phyloP scores from a whole-genome alignment of 257 asterid genomes.

The Cinchona pubescens region DNA sequence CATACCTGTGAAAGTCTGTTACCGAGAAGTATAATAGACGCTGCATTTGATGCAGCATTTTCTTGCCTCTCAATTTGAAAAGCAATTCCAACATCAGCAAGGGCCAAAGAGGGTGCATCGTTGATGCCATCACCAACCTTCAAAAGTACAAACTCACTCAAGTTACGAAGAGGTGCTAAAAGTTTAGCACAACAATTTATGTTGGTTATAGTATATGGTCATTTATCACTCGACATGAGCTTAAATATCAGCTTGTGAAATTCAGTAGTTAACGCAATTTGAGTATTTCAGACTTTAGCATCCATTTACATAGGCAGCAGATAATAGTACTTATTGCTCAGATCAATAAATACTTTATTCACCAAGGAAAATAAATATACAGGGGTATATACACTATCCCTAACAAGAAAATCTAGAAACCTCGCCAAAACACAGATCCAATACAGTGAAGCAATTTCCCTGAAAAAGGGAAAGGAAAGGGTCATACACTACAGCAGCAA shows the following conservation, averaged over 20 bases:
- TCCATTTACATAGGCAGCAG: not conserved
- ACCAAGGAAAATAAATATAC: not conserved
- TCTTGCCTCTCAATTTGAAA: conserved; percentile 92
- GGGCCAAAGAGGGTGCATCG: conserved; percentile 96
- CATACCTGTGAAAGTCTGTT: conserved; percentile 82
- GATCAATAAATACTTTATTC: not conserved
- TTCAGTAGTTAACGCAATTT: not conserved
- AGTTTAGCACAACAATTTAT: not conserved
- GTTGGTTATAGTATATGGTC: not conserved
- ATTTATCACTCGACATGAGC: not conserved
- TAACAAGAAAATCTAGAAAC: not conserved
- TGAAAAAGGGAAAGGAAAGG: not conserved
- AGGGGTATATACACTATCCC: not conserved
- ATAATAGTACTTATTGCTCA: not conserved
- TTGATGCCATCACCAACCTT: conserved; percentile 99
- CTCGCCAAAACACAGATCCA: not conserved
- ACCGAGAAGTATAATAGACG: conserved; percentile 89
- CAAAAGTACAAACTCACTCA: conserved; percentile 20
- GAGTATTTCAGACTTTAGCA: not conserved
- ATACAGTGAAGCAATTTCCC: not conserved
- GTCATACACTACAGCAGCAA: too few relatives aligned
- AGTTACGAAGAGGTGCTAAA: not conserved
- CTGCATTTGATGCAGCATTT: conserved; percentile 97
- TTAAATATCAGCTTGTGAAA: not conserved
- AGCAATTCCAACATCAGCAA: conserved; percentile 96